A percentile compares a stretch with the other conserved stretches of the same genome.
Evolutionary conservation across 164 flowering plant genomes (phyloP).

Genomic region (Piper longum): DNA sequence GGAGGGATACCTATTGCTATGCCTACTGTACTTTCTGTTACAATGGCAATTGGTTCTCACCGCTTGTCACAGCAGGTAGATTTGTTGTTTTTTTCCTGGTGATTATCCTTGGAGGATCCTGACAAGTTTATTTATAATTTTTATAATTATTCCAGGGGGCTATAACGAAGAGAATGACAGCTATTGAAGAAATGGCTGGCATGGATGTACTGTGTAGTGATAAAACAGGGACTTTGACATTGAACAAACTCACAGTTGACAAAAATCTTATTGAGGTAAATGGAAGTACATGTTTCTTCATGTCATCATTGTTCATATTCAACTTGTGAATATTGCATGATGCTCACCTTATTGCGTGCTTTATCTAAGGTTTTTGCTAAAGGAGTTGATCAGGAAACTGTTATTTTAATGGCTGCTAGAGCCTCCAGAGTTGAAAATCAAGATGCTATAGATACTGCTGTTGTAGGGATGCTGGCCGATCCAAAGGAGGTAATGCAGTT

Average conservation of each 20-base stretch:
- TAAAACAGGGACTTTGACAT: constrained; percentile 81
- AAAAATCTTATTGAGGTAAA: constrained; percentile 76
- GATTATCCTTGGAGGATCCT: neutral
- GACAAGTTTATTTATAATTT: neutral
- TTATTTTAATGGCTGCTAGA: constrained; percentile 45
- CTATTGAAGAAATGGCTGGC: constrained; percentile 96
- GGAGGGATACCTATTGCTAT: constrained; percentile 76
- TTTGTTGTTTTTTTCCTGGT: neutral
- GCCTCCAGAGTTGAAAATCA: constrained; percentile 45
- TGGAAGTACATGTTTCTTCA: neutral
- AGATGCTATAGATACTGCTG: constrained; percentile 50
- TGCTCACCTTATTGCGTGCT: constrained; percentile 1
- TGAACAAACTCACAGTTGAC: constrained; percentile 81
- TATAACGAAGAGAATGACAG: constrained; percentile 93
- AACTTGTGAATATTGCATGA: neutral
- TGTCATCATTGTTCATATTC: neutral
- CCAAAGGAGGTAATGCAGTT: constrained; percentile 49
- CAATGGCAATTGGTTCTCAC: constrained; percentile 75
- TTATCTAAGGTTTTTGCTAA: constrained; percentile 36
- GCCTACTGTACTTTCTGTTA: constrained; percentile 67
- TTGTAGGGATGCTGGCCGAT: constrained; percentile 44
- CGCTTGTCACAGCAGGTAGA: constrained; percentile 56
- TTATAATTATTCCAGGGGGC: constrained; percentile 51
- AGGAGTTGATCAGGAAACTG: constrained; percentile 37
- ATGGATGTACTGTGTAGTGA: constrained; percentile 97